A percentile compares a stretch with the other conserved stretches of the same genome.
phyloP scores from a whole-genome alignment of 2,329 filamentous ascomycete species.

The Talaromyces atroroseus region DNA sequence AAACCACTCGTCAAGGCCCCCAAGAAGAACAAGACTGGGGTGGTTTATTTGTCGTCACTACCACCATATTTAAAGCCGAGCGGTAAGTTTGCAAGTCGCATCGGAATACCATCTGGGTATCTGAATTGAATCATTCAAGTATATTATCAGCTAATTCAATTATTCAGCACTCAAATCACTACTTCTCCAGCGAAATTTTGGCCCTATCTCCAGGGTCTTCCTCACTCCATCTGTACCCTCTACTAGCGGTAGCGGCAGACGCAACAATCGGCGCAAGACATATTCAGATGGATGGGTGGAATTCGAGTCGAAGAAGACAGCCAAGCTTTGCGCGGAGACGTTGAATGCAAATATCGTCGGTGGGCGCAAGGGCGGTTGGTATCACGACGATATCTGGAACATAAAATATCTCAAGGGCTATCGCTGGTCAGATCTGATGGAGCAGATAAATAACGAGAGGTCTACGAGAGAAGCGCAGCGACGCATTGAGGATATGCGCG shows the following conservation, averaged over 20 bases:
- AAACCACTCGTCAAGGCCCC: conserved; percentile 3
- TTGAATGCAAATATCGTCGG: conserved; percentile 41
- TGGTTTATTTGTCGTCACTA: conserved; percentile 42
- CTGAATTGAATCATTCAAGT: background rate
- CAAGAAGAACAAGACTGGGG: conserved; percentile 34
- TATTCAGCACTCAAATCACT: conserved; percentile 35
- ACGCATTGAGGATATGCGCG: conserved; percentile 38
- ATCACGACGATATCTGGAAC: conserved; percentile 44
- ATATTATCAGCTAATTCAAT: background rate
- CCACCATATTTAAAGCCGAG: conserved; percentile 46
- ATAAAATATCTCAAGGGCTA: conserved; percentile 42
- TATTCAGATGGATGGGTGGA: conserved; percentile 46
- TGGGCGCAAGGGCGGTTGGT: conserved; percentile 41
- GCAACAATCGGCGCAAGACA: conserved; percentile 38
- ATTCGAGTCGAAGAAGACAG: conserved; percentile 41
- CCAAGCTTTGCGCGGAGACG: conserved; percentile 42
- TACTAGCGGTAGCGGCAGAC: conserved; percentile 17
- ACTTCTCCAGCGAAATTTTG: conserved; percentile 37
- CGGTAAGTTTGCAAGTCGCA: background rate
- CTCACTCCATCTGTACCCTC: conserved; percentile 33
- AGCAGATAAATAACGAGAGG: conserved; percentile 39
- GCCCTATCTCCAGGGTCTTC: conserved; percentile 40
- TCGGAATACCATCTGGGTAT: too few relatives aligned
- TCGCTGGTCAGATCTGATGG: conserved; percentile 42
- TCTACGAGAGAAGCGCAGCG: conserved; percentile 36